Evolutionary conservation across 768 basidiomycete genomes (phyloP), one percentile per base, ranked within the genome.

Genomic region (Suillus hirtellus): DNA sequence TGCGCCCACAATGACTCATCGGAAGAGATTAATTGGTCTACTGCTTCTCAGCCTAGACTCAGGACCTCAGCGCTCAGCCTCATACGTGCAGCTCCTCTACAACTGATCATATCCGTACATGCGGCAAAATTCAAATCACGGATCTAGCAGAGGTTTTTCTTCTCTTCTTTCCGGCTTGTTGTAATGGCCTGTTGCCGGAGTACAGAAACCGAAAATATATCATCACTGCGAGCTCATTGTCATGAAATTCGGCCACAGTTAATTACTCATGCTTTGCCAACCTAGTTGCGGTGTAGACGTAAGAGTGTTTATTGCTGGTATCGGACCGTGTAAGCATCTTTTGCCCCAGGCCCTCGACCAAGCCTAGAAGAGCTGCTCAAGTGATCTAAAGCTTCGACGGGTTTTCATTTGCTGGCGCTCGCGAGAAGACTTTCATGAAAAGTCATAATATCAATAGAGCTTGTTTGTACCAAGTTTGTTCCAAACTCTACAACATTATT

Each of bases 341-440:
- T 34, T 19, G 10, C 17, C 50, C 17, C 1, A 31, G 3, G 24
- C 11, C 37, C 54, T 55, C 11, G n/a, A 21, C 12, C 21, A 9
- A 17, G 50, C 27, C 50, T 50, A 31, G 50, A 52, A 52, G 27
- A 52, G 9, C 15, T 24, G 21, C 49, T 50, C 15, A 8, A 27
- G 0, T 27, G 27, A 14, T 21, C n/a, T 4, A 14, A 27, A 17
- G 15, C 5, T 53, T 34, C 19, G 9, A 24, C 37, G 37, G 21
- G 14, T 38, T 42, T 42, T 58, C 24, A 40, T 40, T 58, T 24
- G 21, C 54, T 21, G 4, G 4, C 9, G 27, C 4, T 58, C 55
- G 24, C 12, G 31, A n/a, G 56, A 17, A 12, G 56, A 17, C 56
- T 42, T 58, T 58, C 56, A 42, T 58, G 38, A 56, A 40, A 21